Base-by-base conservation (phyloP, 164 flowering plant species). In the Hamamelis virginiana region DNA sequence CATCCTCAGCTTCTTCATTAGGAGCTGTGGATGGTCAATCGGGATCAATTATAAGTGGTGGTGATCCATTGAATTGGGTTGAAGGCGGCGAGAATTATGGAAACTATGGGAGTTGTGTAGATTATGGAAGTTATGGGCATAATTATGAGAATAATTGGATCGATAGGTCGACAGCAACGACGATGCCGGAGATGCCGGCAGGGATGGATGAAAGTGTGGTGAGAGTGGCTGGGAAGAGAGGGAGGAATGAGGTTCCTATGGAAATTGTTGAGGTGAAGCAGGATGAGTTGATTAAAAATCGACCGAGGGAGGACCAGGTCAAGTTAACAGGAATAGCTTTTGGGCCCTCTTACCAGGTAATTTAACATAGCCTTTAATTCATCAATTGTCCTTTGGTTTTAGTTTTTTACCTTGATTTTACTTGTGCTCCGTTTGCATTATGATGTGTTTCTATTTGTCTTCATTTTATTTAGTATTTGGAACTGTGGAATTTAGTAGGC, bases 301-400 rank as follows among this genome's bases (percentile, higher is more conserved):
- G 97, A 58, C 98, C 97, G 1, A 80, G 94, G 67, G 89, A 89
- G 79, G 97, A 95, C 67, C 92, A 88, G 72, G 81, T 57, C 63
- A 92, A 88, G 78, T 28, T 76, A 64, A 92, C 97, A 78, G 97
- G 97, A 23, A 85, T 89, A 28, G 97, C 96, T 63, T 92, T 95
- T 79, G 98, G 98, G 10, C 97, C 98, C 11, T 59, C 94, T 71
- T 89, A 91, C 67, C 94, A 89, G 98, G 98, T 92, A 85, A 46
- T 46, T 16, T 5, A 21, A 16, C 26, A 46, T 38, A n/a, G n/a
- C 28, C 33, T 5, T 58, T 58, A 13, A 13, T 48, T 48, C 0
- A n/a, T n/a, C 14, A n/a, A 25, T 13, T 43, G 23, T 62, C 46
- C 28, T 60, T 52, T 51, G n/a, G n/a, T n/a, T n/a, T n/a, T n/a